Percentiles rank a stretch among this genome's conserved stretches.
phyloP scores from a whole-genome alignment of 2,329 filamentous ascomycete species.

The Aspergillus pseudoviridinutans region DNA sequence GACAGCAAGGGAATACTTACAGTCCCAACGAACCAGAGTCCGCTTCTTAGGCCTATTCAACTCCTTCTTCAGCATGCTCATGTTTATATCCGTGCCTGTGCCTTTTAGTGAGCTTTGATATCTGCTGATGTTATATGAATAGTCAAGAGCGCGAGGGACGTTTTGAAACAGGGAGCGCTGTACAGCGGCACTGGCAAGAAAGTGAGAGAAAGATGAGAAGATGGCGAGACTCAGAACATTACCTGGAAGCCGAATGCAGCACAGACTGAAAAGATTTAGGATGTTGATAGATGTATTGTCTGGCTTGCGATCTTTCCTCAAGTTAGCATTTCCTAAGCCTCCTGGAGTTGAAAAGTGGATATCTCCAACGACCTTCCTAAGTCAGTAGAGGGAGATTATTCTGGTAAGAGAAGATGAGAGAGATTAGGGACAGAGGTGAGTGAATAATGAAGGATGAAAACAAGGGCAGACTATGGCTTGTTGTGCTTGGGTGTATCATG shows the following conservation, averaged over 20 bases:
- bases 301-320: background rate
- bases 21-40: slow-evolving; percentile 41
- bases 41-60: slow-evolving; percentile 30
- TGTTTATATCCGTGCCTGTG: background rate
- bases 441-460: background rate
- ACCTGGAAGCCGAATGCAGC: background rate
- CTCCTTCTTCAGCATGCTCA: slow-evolving; percentile 7
- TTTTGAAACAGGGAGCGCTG: background rate
- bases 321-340: background rate
- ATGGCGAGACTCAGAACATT: background rate
- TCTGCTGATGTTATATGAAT: background rate
- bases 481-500: background rate
- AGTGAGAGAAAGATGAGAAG: background rate
- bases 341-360: background rate
- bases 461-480: background rate
- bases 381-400: background rate
- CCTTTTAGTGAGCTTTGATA: background rate
- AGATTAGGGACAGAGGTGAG: background rate
- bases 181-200: background rate
- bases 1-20: slow-evolving; percentile 23
- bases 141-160: background rate
- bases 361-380: background rate
- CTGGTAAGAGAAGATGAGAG: background rate
- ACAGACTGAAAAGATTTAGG: background rate
- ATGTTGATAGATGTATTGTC: background rate